Percentiles rank a stretch among this genome's conserved stretches.
Conservation (phyloP, 176 grass and related monocot genomes). For the Triticum urartu region DNA sequence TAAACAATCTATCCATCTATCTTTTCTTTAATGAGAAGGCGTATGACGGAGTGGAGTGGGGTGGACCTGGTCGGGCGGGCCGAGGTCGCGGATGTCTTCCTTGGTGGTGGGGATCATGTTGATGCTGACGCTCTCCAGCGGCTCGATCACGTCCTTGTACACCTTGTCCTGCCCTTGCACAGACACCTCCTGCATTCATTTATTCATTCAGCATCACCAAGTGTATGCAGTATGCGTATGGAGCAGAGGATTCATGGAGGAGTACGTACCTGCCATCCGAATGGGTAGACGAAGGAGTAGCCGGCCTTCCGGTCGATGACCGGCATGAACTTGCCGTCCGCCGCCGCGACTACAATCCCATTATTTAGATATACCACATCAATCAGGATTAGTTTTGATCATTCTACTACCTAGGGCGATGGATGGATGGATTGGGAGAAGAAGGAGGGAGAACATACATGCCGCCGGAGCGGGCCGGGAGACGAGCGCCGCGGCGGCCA, state of each 20-base stretch:
- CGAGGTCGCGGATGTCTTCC: constrained; percentile 78
- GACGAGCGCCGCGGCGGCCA: constrained; percentile 36
- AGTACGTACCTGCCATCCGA: constrained; percentile 77
- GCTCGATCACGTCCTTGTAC: constrained; percentile 96
- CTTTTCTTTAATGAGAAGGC: background rate
- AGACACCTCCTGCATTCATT: constrained; percentile 54
- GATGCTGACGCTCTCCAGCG: constrained; percentile 85
- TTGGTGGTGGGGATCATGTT: constrained; percentile 78
- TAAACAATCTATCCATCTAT: background rate
- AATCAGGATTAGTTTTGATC: background rate
- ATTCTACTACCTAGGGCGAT: background rate
- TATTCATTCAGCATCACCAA: no score
- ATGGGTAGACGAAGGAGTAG: constrained; percentile 85
- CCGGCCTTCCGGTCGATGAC: constrained; percentile 65
- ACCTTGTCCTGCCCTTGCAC: constrained; percentile 96
- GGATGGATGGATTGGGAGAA: background rate
- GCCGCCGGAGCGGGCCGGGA: constrained; percentile 46
- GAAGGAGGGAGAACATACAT: constrained; percentile 42
- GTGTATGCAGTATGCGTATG: no score
- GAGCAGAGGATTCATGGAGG: no score
- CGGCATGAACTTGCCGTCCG: constrained; percentile 41
- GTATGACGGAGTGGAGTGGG: no score
- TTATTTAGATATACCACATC: no score
- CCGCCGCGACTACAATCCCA: background rate
- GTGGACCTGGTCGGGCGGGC: constrained; percentile 58